Base-by-base conservation (phyloP, 495 filamentous ascomycete species). In the Elasticomyces elasticus region DNA sequence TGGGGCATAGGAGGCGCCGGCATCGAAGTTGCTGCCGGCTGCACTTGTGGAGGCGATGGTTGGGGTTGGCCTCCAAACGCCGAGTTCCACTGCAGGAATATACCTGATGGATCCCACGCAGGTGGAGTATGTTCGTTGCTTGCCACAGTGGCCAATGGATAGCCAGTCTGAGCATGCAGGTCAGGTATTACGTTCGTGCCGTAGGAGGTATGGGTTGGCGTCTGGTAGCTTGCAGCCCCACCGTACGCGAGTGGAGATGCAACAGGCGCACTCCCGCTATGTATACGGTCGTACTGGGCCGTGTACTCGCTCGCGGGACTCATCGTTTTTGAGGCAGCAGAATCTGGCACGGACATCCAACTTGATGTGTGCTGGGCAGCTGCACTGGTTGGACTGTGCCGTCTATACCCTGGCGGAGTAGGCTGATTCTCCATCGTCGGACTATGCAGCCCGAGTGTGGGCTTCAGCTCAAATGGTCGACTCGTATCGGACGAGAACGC, bases 11-110 rank as follows among this genome's bases (percentile, higher is more conserved):
- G 23, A 0, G 42, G 35, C 9, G 45, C 48, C 7, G 57, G 30
- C 2, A 13, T 45, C 47, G 38, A 28, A 9, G 31, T n/a, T n/a
- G 44, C 13, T 55, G 30, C 19, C 13, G 54, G 19, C 42, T 43
- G 58, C 24, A 23, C 59, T 3, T 37, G 3, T 52, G n/a, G 62
- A 30, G 41, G 58, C 35, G 53, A 23, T 12, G 49, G 53, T 56
- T 50, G 74, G 70, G 55, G 71, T 64, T 52, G 73, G 72, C 67
- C 20, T 57, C 87, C 87, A 69, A 95, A 95, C 23, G 89, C 88
- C 54, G 85, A 84, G 62, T 91, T 87, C 89, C 89, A 95, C 73
- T 90, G 86, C 89, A 92, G 86, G 74, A 98, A 94, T 61, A 98
- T 86, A 49, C 85, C 80, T 26, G 87, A 81, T 2, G 92, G 92